Evolutionary conservation across 169 alveolate genomes (phyloP).

Genomic region (Plasmodium vinckei): DNA sequence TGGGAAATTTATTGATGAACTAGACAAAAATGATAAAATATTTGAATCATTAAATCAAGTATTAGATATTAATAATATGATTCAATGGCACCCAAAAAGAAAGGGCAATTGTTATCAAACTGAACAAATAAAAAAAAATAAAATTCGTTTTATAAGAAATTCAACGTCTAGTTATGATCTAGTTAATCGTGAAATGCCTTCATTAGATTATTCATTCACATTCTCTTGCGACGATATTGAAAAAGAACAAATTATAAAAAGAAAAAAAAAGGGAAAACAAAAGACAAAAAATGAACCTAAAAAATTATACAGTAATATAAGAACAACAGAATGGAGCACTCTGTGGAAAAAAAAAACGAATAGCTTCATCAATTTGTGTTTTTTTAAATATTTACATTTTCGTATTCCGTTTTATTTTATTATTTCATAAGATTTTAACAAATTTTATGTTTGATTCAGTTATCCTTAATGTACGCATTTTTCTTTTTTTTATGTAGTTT

Average conservation of each 20-base stretch:
- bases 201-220: background rate
- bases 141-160: conserved; percentile 15
- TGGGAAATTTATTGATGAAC: conserved; percentile 35
- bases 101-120: conserved; percentile 52
- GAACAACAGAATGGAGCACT: background rate
- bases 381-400: background rate
- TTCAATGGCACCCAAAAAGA: conserved; percentile 67
- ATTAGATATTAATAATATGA: conserved; percentile 44
- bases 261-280: conserved; percentile 9
- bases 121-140: conserved; percentile 25
- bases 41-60: conserved; percentile 46
- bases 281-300: background rate
- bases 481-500: conserved; percentile 28
- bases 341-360: background rate
- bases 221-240: conserved; percentile 17
- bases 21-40: conserved; percentile 57
- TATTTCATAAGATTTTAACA: background rate
- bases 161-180: conserved; percentile 5
- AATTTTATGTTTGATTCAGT: background rate
- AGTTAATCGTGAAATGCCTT: background rate
- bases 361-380: background rate
- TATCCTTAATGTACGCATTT: background rate
- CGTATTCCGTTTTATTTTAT: background rate
- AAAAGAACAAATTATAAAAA: background rate
- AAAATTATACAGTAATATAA: background rate